A percentile compares a stretch with the other conserved stretches of the same genome.
These are phyloP conservation scores for Colletotrichum ledebouriae DNA, from an alignment of 2,329 filamentous ascomycete genomes.

Conservation along the genomic window DNA sequence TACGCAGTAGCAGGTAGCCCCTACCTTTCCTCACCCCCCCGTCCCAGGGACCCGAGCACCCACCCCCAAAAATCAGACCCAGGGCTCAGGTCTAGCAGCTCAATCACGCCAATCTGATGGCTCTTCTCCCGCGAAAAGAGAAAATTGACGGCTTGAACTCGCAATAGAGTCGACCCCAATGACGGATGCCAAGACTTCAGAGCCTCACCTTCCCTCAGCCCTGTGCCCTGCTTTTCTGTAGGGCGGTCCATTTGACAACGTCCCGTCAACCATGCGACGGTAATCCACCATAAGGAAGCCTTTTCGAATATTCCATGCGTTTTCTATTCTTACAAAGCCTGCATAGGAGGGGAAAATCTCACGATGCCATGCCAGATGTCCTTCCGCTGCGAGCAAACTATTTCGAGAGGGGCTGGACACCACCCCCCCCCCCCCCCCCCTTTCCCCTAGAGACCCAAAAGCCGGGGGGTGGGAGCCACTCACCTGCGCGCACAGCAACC, in stretches of 20 bases:
- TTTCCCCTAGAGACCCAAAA: not conserved
- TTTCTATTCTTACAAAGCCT: constrained; percentile 27
- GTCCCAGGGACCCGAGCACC: not conserved
- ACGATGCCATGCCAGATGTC: constrained; percentile 22
- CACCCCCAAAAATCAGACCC: constrained; percentile 1
- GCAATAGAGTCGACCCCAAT: constrained; percentile 38
- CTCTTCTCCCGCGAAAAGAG: constrained; percentile 35
- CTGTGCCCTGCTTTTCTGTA: constrained; percentile 40
- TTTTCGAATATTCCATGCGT: constrained; percentile 42
- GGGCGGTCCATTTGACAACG: constrained; percentile 40
- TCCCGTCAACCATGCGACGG: constrained; percentile 41
- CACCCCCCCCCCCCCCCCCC: too few species aligned
- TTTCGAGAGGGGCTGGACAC: constrained; percentile 9
- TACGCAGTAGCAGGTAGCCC: not conserved
- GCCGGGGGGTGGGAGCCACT: constrained; percentile 18
- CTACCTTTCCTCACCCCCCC: constrained; percentile 5
- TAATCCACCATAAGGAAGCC: constrained; percentile 38
- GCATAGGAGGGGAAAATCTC: constrained; percentile 16
- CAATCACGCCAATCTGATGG: constrained; percentile 36
- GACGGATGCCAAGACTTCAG: constrained; percentile 42
- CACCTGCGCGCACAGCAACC: constrained; percentile 17
- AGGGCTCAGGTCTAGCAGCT: constrained; percentile 20
- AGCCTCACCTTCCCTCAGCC: constrained; percentile 41
- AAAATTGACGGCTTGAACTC: constrained; percentile 29
- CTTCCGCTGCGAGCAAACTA: constrained; percentile 23